Evolutionary conservation across 2,329 filamentous ascomycete genomes (phyloP).

Genomic region (Trichoderma hamatum): DNA sequence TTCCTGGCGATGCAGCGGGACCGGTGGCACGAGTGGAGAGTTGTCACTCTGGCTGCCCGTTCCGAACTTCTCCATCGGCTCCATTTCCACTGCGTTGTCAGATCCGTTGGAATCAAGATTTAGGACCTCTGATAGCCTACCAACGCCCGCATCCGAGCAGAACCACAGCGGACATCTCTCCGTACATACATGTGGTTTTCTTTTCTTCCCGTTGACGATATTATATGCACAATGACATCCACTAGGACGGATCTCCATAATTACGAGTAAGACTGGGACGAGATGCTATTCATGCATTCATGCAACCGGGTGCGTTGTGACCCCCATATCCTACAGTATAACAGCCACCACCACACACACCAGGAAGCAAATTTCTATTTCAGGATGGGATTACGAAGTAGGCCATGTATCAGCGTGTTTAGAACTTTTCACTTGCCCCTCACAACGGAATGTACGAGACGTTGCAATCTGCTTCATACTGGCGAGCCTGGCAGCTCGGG

Average conservation of each 20-base stretch:
- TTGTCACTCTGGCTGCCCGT: slow-evolving; percentile 23
- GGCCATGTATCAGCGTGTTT: background rate
- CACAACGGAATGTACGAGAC: background rate
- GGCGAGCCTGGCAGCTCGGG: background rate
- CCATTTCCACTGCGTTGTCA: slow-evolving; percentile 27
- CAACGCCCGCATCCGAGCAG: slow-evolving; percentile 12
- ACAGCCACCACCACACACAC: slow-evolving; percentile 2
- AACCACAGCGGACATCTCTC: slow-evolving; percentile 9
- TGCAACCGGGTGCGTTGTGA: background rate
- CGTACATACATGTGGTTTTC: background rate
- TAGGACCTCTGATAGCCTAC: slow-evolving; percentile 6
- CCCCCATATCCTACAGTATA: background rate
- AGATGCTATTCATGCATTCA: background rate
- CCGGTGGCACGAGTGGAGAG: slow-evolving; percentile 26
- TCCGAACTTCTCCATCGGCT: slow-evolving; percentile 26
- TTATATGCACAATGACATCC: slow-evolving; percentile 4
- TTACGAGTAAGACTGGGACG: slow-evolving; percentile 6
- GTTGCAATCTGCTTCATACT: background rate
- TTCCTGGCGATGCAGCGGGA: slow-evolving; percentile 29
- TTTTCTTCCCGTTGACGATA: slow-evolving; percentile 6
- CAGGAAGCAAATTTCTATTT: background rate
- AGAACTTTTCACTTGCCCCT: background rate
- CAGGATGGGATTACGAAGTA: background rate
- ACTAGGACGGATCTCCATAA: background rate
- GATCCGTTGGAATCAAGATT: slow-evolving; percentile 26